These are phyloP conservation scores for Colletotrichum lupini DNA, from an alignment of 2,329 filamentous ascomycete species.

Conservation along the genomic window DNA sequence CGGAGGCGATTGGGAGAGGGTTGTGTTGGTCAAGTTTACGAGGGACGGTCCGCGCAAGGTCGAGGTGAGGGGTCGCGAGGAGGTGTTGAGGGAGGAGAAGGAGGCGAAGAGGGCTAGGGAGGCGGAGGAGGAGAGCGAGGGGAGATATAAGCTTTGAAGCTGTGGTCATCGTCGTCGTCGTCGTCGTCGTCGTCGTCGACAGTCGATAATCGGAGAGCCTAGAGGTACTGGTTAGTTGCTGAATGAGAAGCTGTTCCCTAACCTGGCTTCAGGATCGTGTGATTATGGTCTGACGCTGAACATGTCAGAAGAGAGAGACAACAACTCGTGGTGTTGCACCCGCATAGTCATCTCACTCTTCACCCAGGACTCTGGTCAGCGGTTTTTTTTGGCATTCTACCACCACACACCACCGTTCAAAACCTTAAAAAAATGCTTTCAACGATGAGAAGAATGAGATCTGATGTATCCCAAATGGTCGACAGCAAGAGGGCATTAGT, in stretches of 20 bases:
- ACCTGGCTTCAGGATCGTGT: background rate
- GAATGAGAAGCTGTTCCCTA: background rate
- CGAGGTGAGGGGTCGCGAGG: conserved; percentile 62
- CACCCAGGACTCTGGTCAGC: background rate
- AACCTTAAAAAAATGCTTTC: background rate
- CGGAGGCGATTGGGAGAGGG: conserved; percentile 68
- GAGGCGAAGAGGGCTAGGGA: conserved; percentile 38
- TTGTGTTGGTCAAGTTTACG: conserved; percentile 66
- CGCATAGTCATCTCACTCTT: background rate
- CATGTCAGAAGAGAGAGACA: background rate
- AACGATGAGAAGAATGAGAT: conserved; percentile 10
- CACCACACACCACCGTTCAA: background rate
- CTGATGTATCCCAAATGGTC: background rate
- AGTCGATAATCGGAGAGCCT: background rate
- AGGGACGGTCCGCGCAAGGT: conserved; percentile 63
- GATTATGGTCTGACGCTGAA: background rate
- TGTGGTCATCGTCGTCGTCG: background rate
- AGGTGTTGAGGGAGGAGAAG: conserved; percentile 60
- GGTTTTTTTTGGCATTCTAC: background rate
- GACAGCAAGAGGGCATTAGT: background rate
- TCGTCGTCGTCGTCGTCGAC: background rate
- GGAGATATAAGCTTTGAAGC: conserved; percentile 14
- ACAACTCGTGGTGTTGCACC: background rate
- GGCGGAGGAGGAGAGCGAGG: conserved; percentile 21
- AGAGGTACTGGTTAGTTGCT: background rate